Base-by-base conservation (phyloP, 306 rosid genomes). In the Rosa rugosa region DNA sequence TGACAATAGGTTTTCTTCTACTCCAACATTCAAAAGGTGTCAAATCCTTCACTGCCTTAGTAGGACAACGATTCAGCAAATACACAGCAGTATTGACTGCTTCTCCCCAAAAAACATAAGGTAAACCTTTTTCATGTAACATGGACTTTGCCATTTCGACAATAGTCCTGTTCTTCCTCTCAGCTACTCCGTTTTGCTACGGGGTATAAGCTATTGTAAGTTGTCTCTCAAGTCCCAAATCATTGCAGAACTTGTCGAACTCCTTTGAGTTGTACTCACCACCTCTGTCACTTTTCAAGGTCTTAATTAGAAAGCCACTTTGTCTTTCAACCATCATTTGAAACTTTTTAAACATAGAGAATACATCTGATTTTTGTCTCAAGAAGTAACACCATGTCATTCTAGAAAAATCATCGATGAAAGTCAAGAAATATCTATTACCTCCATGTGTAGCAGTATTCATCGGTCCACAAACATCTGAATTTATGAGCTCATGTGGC, bases 91-190 rank as follows among this genome's bases (percentile, higher is more conserved):
- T 69, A 14, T 46, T 20, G 0, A 23, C 54, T n/a, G 34, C 75
- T 16, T 77, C 75, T 1, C 20, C 75, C 74, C 40, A 66, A 2
- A 66, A 77, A 0, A 9, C 2, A 13, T 77, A 65, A 0, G 73
- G 73, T 4, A 77, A 3, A 1, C 22, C 0, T 2, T 62, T 62
- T 6, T 77, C 69, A 16, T 68, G 47, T 17, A 53, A 4, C 73
- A 76, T 27, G 14, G 49, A 65, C 13, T 71, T 64, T 8, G 50
- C 18, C 72, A 63, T 46, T 38, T 77, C 81, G 10, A 77, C 6
- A 0, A 77, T 40, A 7, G 41, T 18, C 8, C 0, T 53, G 51
- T 77, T 40, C 36, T 36, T 67, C 18, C 69, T 50, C 5, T 49
- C 66, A 23, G 11, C 27, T 0, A 68, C 75, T 42, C 63, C 67